Evolutionary conservation across 2,329 filamentous ascomycete species (phyloP), one percentile per base, ranked within the genome.

Genomic region (Aspergillus sp.): DNA sequence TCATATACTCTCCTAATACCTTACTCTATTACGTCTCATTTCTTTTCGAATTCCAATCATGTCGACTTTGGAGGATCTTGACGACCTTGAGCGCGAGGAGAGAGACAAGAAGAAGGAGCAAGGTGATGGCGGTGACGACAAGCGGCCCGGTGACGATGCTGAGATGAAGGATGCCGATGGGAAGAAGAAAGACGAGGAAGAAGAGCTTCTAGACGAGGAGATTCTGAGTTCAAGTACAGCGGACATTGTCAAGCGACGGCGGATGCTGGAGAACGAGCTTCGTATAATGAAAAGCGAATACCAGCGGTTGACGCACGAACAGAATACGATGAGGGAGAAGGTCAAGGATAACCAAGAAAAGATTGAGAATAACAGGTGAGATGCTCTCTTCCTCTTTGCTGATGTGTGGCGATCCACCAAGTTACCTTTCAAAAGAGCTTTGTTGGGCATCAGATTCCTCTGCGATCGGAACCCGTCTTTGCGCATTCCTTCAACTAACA

Each of bases 271-370:
- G 78, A 99, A 99, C 77, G 95, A 99, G 78, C 90, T 95, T 70
- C 86, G 95, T 70, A 98, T 99, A 79, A 98, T 99, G 92, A 93
- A 90, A 83, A 96, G 92, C 82, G 95, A 99, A 78, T 92, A 87
- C 69, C 93, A 96, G 74, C 89, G 95, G 68, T 83, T 99, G 79
- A 90, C 89, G 69, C 95, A 99, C 71, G 95, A 99, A 80, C 96
- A 96, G 80, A 87, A 89, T 50, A 88, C 91, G 49, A 99, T 99
- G 95, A 87, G 88, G 58, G 93, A 98, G 77, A 98, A 97, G 83
- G 98, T 99, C 77, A 98, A 97, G 84, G 95, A 99, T 75, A 99
- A 99, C 72, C 80, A 91, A 70, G 96, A 99, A 68, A 99, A 99
- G 86, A 99, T 99, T 71, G 93, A 96, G 66, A 98, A 99, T 79